These are phyloP conservation scores for Oidiodendron maius DNA, from an alignment of 495 filamentous ascomycete genomes.

Conservation along the genomic window DNA sequence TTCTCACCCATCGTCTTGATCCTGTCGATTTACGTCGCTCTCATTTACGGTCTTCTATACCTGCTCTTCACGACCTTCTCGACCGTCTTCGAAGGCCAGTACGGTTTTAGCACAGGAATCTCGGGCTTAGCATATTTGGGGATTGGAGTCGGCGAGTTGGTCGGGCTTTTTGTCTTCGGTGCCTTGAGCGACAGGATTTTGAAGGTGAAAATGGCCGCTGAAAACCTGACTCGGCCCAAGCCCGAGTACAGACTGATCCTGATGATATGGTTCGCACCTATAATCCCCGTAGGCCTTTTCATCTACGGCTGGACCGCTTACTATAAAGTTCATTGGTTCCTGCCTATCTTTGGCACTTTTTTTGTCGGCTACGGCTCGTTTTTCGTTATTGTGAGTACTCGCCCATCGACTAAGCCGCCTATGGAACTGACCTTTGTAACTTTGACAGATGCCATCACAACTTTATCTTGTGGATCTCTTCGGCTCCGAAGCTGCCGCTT, in stretches of 20 bases:
- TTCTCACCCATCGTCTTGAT: conserved; percentile 54
- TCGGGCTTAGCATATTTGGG: conserved; percentile 64
- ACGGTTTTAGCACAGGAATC: conserved; percentile 58
- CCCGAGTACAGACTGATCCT: conserved; percentile 69
- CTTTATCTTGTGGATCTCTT: not conserved
- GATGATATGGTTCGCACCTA: conserved; percentile 51
- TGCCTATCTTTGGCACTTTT: conserved; percentile 64
- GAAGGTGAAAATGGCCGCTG: conserved; percentile 23
- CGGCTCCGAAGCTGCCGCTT: not conserved
- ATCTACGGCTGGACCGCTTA: conserved; percentile 70
- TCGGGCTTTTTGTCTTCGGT: conserved; percentile 26
- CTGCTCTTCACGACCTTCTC: conserved; percentile 65
- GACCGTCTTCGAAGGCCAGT: conserved; percentile 51
- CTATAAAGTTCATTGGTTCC: conserved; percentile 60
- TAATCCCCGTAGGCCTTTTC: conserved; percentile 58
- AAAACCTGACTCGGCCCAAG: conserved; percentile 8
- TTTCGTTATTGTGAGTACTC: conserved; percentile 35
- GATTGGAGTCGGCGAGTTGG: conserved; percentile 52
- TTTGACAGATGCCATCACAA: not conserved
- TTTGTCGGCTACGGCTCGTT: conserved; percentile 41
- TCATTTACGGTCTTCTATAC: conserved; percentile 63
- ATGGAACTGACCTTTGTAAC: no score
- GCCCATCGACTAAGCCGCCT: not conserved
- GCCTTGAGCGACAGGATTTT: conserved; percentile 3
- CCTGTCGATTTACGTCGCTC: conserved; percentile 48